Evolutionary conservation across 768 basidiomycete genomes (phyloP).

Genomic region (Suillus discolor): DNA sequence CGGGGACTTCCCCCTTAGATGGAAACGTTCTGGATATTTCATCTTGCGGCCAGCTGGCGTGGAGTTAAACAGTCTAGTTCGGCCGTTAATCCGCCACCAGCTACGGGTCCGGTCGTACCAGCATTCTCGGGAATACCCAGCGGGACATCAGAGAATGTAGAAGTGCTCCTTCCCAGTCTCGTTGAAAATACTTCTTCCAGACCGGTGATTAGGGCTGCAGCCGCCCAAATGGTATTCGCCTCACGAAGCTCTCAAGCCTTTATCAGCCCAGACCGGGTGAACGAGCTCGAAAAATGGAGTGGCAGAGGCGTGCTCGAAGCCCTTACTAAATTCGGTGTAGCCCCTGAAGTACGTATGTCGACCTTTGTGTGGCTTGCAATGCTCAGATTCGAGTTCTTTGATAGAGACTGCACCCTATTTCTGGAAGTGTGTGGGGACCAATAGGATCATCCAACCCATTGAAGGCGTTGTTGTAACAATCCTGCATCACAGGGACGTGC

Average conservation of each 20-base stretch:
- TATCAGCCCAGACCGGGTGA: slow-evolving; percentile 70
- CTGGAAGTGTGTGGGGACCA: slow-evolving; percentile 60
- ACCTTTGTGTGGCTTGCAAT: slow-evolving; percentile 12
- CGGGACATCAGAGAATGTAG: slow-evolving; percentile 9
- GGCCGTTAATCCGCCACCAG: slow-evolving; percentile 42
- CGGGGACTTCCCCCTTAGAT: slow-evolving; percentile 49
- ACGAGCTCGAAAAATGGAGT: slow-evolving; percentile 61
- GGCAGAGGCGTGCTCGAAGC: slow-evolving; percentile 63
- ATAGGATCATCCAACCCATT: neutral
- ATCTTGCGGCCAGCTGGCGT: slow-evolving; percentile 74
- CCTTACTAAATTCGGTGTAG: slow-evolving; percentile 48
- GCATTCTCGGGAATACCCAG: slow-evolving; percentile 23
- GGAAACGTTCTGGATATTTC: slow-evolving; percentile 84
- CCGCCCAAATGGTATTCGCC: slow-evolving; percentile 84
- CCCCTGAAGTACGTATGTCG: slow-evolving; percentile 45
- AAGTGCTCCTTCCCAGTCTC: slow-evolving; percentile 1
- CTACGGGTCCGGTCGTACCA: slow-evolving; percentile 46
- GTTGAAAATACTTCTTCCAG: slow-evolving; percentile 12
- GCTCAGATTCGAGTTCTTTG: slow-evolving; percentile 17
- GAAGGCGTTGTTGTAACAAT: slow-evolving; percentile 14
- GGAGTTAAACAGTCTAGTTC: slow-evolving; percentile 29
- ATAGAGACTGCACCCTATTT: slow-evolving; percentile 55
- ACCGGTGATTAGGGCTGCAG: slow-evolving; percentile 67
- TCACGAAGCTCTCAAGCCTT: slow-evolving; percentile 70
- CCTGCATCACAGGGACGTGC: neutral